Conservation (phyloP, 2,329 filamentous ascomycete genomes). For the Falciphora oryzae region DNA sequence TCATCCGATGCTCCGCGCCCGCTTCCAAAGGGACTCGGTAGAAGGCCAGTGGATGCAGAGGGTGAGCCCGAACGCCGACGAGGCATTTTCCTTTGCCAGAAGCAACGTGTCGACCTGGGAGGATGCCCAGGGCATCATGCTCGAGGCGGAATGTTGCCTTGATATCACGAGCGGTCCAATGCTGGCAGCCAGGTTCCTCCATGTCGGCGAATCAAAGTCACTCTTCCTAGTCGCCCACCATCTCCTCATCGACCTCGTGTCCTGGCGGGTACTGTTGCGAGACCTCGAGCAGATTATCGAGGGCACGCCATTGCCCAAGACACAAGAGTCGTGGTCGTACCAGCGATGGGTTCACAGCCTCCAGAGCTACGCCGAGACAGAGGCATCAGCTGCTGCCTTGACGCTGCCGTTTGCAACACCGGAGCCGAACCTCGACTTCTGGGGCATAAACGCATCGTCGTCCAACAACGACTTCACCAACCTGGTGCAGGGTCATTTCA, state of each 20-base stretch:
- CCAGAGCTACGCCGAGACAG: too few relatives aligned
- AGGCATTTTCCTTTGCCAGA: neutral
- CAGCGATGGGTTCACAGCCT: too few relatives aligned
- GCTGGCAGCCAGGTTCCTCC: neutral
- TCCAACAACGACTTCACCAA: too few relatives aligned
- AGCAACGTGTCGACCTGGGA: neutral
- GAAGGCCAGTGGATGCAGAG: neutral
- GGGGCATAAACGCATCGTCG: too few relatives aligned
- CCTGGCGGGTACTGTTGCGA: neutral
- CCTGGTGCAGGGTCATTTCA: too few relatives aligned
- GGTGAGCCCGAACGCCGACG: neutral
- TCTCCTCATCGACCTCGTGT: conserved; percentile 5
- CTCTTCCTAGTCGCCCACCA: neutral
- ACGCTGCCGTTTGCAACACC: too few relatives aligned
- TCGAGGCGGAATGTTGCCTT: neutral
- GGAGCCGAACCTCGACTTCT: too few relatives aligned
- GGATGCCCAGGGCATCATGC: neutral
- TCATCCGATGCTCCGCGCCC: neutral
- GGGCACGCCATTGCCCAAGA: too few relatives aligned
- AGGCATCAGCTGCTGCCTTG: too few relatives aligned
- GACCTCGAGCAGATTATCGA: neutral
- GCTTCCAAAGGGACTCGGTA: neutral
- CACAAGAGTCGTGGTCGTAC: too few relatives aligned
- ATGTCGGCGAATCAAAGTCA: neutral
- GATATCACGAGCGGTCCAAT: neutral